Percentiles rank a stretch among this genome's conserved stretches.
Evolutionary conservation across 768 basidiomycete species (phyloP).

Genomic region (Hygrocybe punicea): DNA sequence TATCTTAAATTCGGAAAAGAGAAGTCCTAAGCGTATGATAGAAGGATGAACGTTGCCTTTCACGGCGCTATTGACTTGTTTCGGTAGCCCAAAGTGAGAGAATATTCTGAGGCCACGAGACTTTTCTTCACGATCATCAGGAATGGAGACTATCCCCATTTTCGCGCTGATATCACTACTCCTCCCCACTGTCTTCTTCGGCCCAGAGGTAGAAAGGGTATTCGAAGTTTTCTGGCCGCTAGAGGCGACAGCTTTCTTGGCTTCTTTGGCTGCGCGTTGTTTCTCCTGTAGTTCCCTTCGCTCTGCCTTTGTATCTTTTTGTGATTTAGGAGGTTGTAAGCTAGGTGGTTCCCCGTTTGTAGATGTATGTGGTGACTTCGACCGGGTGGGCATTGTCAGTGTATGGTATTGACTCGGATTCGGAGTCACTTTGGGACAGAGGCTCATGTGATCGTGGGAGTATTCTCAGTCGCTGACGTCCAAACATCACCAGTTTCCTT

Average conservation of each 20-base stretch:
- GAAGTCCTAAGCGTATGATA: conserved; percentile 79
- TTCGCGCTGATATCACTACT: conserved; percentile 5
- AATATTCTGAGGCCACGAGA: conserved; percentile 77
- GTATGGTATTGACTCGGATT: neutral
- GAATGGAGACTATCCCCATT: conserved; percentile 9
- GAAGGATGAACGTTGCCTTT: conserved; percentile 91
- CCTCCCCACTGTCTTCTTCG: conserved; percentile 15
- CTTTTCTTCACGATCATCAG: conserved; percentile 34
- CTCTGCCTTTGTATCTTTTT: conserved; percentile 76
- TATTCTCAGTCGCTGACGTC: neutral
- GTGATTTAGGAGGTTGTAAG: conserved; percentile 27
- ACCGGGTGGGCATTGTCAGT: neutral
- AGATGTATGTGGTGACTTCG: neutral
- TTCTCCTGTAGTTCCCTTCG: conserved; percentile 75
- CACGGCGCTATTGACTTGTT: conserved; percentile 46
- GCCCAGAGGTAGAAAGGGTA: conserved; percentile 16
- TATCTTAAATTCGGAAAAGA: conserved; percentile 90
- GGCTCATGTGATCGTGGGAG: conserved; percentile 5
- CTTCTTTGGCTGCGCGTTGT: conserved; percentile 73
- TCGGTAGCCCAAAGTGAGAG: conserved; percentile 80
- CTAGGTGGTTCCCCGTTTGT: neutral
- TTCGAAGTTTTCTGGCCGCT: neutral
- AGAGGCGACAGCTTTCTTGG: conserved; percentile 35
- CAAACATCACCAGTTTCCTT: neutral
- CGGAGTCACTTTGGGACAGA: neutral